Base-by-base conservation (phyloP, 2,329 filamentous ascomycete species). In the Cordyceps fumosorosea region DNA sequence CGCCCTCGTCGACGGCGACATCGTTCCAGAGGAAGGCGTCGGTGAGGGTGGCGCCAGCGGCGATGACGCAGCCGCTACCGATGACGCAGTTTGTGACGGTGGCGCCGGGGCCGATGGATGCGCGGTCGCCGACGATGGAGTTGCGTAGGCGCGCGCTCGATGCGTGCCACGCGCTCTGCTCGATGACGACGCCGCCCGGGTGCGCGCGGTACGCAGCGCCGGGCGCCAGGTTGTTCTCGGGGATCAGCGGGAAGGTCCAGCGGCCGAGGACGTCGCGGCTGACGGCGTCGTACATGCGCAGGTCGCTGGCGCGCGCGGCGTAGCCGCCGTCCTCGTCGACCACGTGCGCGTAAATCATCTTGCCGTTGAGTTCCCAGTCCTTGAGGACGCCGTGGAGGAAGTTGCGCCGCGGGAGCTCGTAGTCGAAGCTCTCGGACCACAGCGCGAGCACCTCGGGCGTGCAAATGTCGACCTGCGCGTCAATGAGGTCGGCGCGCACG, bases 381-480 rank as follows among this genome's bases (percentile, higher is more conserved):
- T 97, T 97, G 60, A 99, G 78, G 1, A 98, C 92, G 63, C 93
- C 93, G 72, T 93, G 90, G 42, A 99, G 77, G 69, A 96, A 97
- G 69, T 96, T 91, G 69, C 88, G 89, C 60, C 93, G 85, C 1
- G 93, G 91, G 8, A 92, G 83, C 73, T 97, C 92, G 74, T 96
- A 98, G 74, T 99, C 93, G 69, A 98, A 99, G 71, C 93, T 96
- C 76, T 99, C 95, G 10, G 92, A 95, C 91, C 95, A 99, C 62
- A 98, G 78, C 8, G 93, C 93, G 50, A 98, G 83, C 10, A 97
- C 93, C 71, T 98, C 95, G 0, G 93, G 93, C 1, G 95, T 98
- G 76, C 93, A 98, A 66, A 99, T 98, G 72, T 99, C 95, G 70
- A 99, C 95, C 58, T 91, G 90, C 68, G 91, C 93, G 74, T 99